Evolutionary conservation across 106 monocot species (phyloP), one percentile per base, ranked within the genome.

Genomic region (Dioscorea zingiberensis): DNA sequence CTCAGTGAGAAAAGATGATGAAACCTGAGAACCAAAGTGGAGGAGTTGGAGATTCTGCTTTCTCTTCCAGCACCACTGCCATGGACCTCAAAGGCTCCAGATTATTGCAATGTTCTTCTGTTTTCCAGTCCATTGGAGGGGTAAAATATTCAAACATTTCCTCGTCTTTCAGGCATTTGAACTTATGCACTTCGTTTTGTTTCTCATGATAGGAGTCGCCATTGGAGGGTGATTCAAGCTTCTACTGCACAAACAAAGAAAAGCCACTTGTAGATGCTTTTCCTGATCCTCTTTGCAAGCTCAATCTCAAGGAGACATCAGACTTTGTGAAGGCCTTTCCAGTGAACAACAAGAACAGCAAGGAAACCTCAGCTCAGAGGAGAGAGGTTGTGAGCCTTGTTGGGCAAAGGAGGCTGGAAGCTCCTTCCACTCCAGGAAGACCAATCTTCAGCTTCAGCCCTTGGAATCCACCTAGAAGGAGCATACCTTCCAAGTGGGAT

Each of bases 401-500:
- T 60, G 51, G 48, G 58, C 72, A 76, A 73, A 69, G 72, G 76
- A 87, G 80, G 64, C 18, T 79, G 64, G 87, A 87, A 29, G 65
- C 80, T 30, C 94, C 90, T 24, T 58, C 84, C 59, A 94, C 94
- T n/a, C 94, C 94, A 59, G 94, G 86, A 11, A 77, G 86, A 72
- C 86, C 86, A 18, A 21, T 79, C 12, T 90, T 94, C 64, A 71
- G 77, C 59, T 93, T 89, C 74, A 89, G 78, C 60, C 62, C 67
- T 44, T 80, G 69, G 2, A 76, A 78, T 56, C 59, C 64, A 54
- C 58, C 67, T 17, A 86, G 87, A 51, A 91, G 80, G 85, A 80
- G 71, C 29, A 62, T 91, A 21, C 91, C 94, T 59, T 91, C 94
- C 48, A 95, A 95, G 73, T 95, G 94, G 94, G 94, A 95, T 24